Base-by-base conservation (phyloP, 768 basidiomycete species). In the Sporobolomyces phaffii region DNA sequence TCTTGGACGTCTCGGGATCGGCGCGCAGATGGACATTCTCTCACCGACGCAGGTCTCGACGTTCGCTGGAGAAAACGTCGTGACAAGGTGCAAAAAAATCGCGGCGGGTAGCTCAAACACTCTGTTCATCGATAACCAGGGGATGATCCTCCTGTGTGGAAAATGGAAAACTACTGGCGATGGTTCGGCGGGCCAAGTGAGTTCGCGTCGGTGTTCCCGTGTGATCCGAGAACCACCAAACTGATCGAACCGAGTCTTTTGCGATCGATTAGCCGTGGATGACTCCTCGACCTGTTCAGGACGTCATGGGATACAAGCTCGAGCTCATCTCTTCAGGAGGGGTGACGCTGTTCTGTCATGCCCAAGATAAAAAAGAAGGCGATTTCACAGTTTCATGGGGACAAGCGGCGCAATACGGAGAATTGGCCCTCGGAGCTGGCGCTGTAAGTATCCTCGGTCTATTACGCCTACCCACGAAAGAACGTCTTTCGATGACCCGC, bases 121-220 rank as follows among this genome's bases (percentile, higher is more conserved):
- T n/a, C 84, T 88, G 10, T 87, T 91, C 31, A 81, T 91, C 43
- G 91, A 94, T 76, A 85, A 83, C 52, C 87, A 90, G 73, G 82
- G 83, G n/a, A 89, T 91, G 85, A 60, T 33, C 60, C 64, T 64
- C 72, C 74, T 78, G 47, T 73, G 74, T 44, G 78, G 78, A 18
- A 77, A 91, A 85, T 98, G 90, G 89, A 97, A 97, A 78, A 89
- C 86, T 70, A 91, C 90, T 9, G 93, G 93, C 15, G 93, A 96
- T 78, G 93, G 91, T 84, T 73, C 48, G 22, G 14, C 56, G 1
- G 72, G 71, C 7, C 68, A 68, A 52, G 70, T 63, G 28, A 22
- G 60, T 51, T 28, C 29, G 20, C 3, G 54, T 20, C n/a, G 22
- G n/a, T 54, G 20, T 5, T 40, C 52, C 34, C 26, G 24, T 17